Conservation (phyloP, 179 eudicot genomes). For the Patellifolia procumbens region DNA sequence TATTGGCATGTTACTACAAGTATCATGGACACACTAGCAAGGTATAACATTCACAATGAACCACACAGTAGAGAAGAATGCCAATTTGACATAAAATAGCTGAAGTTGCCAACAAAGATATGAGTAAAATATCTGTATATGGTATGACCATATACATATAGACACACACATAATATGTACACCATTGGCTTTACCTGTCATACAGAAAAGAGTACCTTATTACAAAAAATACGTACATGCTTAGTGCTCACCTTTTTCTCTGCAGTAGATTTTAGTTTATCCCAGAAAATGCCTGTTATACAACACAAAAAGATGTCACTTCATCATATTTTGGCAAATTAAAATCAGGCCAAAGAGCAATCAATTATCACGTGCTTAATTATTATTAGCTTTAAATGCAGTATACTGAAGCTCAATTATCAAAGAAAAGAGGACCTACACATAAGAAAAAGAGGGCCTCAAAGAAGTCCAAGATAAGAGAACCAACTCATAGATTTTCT, state of each 20-base stretch:
- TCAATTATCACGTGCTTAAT: background rate
- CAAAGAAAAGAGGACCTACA: background rate
- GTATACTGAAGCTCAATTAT: background rate
- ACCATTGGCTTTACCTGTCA: background rate
- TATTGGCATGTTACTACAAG: background rate
- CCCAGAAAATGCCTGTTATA: constrained; percentile 40
- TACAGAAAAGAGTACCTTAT: background rate
- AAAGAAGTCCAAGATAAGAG: background rate
- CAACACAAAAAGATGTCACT: background rate
- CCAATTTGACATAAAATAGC: background rate
- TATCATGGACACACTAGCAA: background rate
- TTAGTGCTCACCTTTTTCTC: constrained; percentile 30
- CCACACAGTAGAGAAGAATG: background rate
- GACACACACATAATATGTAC: too few relatives aligned
- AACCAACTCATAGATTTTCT: background rate
- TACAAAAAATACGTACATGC: background rate
- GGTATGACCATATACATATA: too few relatives aligned
- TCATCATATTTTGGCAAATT: background rate
- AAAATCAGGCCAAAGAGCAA: background rate
- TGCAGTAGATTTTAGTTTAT: constrained; percentile 34
- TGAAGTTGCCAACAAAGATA: background rate
- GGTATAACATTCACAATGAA: background rate
- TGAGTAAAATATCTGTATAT: background rate
- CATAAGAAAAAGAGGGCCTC: background rate
- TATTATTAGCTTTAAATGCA: background rate